Base-by-base conservation (phyloP, 345 rosid genomes). In the Hirschfeldia incana region DNA sequence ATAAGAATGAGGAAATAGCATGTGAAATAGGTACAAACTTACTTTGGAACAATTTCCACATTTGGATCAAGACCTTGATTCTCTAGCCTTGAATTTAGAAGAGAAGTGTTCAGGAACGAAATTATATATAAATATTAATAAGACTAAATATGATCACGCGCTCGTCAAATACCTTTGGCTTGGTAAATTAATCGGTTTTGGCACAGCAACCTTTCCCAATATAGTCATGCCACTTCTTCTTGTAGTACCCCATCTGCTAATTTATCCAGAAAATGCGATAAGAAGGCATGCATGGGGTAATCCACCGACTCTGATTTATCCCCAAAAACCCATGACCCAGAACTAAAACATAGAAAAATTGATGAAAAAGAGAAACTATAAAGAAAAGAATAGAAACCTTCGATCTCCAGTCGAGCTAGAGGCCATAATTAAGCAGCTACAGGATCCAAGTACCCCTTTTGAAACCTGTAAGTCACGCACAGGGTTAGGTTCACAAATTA, bases 31-130 rank as follows among this genome's bases (percentile, higher is more conserved):
- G 17, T 51, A 30, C 36, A 55, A 49, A 49, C 96, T 94, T 85
- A 96, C 99, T 92, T 96, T 85, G 99, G 99, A 68, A 96, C 99
- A 80, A 96, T 91, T 85, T 96, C 99, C 76, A 96, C 98, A 84
- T 85, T 88, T 7, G 97, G 99, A 76, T 96, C 94, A 86, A 91
- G 86, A 29, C 98, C 99, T 75, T 89, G 97, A 82, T 93, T 96
- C 88, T 96, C 99, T 76, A 91, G 84, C 97, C 99, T 95, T 86
- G 53, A 84, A 85, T 70, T 39, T 42, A 80, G 53, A 37, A 55
- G 8, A 69, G 11, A 65, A 29, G 66, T 6, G 17, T 13, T 65
- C 73, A 76, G 57, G 10, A 3, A 17, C 26, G 10, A 79, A 9
- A 29, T 15, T 1, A 10, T 71, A n/a, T 30, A 77, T 77, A n/a